Evolutionary conservation across 192 early-diverging fungal genomes (phyloP).

Genomic region (Linnemannia zychae): DNA sequence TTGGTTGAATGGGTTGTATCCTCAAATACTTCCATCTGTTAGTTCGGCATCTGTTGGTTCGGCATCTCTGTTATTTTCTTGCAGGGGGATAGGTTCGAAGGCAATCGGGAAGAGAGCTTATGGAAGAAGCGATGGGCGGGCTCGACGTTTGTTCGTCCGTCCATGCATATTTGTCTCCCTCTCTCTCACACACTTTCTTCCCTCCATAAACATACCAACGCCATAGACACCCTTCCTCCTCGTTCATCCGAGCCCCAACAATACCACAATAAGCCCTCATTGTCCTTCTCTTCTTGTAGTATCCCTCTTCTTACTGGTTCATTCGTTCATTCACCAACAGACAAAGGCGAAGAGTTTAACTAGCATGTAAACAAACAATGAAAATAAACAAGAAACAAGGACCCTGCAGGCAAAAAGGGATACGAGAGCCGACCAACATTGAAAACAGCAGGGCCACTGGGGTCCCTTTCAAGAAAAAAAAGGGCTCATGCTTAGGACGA

Average conservation of each 20-base stretch:
- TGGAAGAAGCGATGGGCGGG: not conserved
- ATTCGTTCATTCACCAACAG: not conserved
- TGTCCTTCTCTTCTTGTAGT: not conserved
- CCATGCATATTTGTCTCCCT: not conserved
- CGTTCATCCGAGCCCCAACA: constrained; percentile 1
- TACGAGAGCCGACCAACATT: not conserved
- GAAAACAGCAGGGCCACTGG: too few relatives aligned
- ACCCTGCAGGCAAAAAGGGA: constrained; percentile 4
- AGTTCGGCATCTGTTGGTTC: too few relatives aligned
- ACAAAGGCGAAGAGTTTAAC: too few relatives aligned
- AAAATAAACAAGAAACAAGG: not conserved
- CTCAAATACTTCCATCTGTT: too few relatives aligned
- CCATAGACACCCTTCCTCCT: not conserved
- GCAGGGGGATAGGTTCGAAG: not conserved
- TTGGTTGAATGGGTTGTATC: too few relatives aligned
- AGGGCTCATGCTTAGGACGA: not conserved
- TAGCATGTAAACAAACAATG: not conserved
- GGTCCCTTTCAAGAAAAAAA: too few relatives aligned
- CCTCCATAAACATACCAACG: not conserved
- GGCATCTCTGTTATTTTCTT: not conserved
- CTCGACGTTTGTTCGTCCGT: constrained; percentile 7
- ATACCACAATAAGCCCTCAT: not conserved
- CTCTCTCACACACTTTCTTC: not conserved
- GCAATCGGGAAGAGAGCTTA: not conserved
- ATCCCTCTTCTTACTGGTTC: not conserved